phyloP scores from a whole-genome alignment of 2,329 filamentous ascomycete genomes.

The Microdochium paspali region DNA sequence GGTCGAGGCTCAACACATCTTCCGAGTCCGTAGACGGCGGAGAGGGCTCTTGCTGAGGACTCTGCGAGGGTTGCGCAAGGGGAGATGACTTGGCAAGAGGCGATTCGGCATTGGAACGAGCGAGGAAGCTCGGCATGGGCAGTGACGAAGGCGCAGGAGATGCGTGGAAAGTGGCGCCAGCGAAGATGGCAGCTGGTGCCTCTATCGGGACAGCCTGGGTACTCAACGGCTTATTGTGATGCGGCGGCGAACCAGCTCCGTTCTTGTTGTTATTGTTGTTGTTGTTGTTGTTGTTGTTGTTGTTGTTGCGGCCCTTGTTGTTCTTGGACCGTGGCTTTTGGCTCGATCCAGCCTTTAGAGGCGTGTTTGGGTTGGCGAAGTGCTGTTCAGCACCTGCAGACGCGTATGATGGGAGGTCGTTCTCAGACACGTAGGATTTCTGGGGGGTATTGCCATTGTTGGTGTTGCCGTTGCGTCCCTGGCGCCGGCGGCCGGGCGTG shows the following conservation, averaged over 20 bases:
- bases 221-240: constrained; percentile 30
- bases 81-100: constrained; percentile 41
- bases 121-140: constrained; percentile 26
- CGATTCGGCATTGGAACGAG: constrained; percentile 64
- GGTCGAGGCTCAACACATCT: constrained; percentile 34
- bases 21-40: constrained; percentile 43
- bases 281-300: no score
- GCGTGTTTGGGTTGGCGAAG: constrained; percentile 28
- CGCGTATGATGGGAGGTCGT: constrained; percentile 31
- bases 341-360: constrained; percentile 30
- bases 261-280: constrained; percentile 16
- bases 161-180: constrained; percentile 88
- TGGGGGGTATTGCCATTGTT: constrained; percentile 24
- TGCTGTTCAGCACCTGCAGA: constrained; percentile 12
- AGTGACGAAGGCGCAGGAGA: constrained; percentile 78
- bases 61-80: constrained; percentile 30
- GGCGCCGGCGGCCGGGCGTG: constrained; percentile 29
- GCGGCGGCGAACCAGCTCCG: constrained; percentile 29
- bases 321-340: constrained; percentile 17
- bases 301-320: constrained; percentile 18
- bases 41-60: constrained; percentile 32
- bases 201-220: constrained; percentile 36
- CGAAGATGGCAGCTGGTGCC: constrained; percentile 56
- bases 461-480: constrained; percentile 21
- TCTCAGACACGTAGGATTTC: constrained; percentile 52